Evolutionary conservation across 805 yeast genomes (phyloP), one percentile per base, ranked within the genome.

Genomic region (Saturnispora serradocipensis): DNA sequence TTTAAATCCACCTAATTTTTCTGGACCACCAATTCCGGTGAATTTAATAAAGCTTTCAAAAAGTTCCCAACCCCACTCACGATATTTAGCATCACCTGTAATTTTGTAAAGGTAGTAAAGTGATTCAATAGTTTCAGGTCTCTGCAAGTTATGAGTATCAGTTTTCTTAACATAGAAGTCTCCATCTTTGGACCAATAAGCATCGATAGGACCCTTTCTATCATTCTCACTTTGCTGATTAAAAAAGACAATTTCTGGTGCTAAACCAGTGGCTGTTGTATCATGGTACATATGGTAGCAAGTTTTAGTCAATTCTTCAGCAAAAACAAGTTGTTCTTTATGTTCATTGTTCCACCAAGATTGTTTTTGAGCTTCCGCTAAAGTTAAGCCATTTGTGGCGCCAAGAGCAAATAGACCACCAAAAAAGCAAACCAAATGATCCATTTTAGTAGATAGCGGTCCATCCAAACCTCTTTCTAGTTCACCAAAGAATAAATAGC

Each of bases 71-170:
- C 97, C 97, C 89, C 95, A 88, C 61, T 82, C 76, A 59, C 97
- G 78, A 66, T 88, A 89, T 61, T 84, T 84, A 35, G 77, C 79
- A 61, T 89, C 93, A 27, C 84, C 82, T 1, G 96, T 86, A 57
- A 88, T 72, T 58, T 89, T 80, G 70, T 82, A 90, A 56, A 90
- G 69, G 58, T 85, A 77, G 72, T 84, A 90, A 43, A 90, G 71
- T 1, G 95, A 83, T 68, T 90, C 97, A 2, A 89, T 95, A 2
- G 97, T 88, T 66, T 90, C 97, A 1, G 97, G 97, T 58, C 97
- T 76, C 70, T 89, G 97, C 55, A 90, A 71, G 66, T 88, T 88
- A 66, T 90, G 97, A 48, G 74, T 76, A 65, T 90, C 97, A 15
- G 68, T 64, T 7, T 81, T 82, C 63, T 86, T 86, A 60, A 88